A percentile compares a stretch with the other conserved stretches of the same genome.
These are phyloP conservation scores for Paracoccidioides brasiliensis DNA, from an alignment of 2,329 filamentous ascomycete species.

Conservation along the genomic window DNA sequence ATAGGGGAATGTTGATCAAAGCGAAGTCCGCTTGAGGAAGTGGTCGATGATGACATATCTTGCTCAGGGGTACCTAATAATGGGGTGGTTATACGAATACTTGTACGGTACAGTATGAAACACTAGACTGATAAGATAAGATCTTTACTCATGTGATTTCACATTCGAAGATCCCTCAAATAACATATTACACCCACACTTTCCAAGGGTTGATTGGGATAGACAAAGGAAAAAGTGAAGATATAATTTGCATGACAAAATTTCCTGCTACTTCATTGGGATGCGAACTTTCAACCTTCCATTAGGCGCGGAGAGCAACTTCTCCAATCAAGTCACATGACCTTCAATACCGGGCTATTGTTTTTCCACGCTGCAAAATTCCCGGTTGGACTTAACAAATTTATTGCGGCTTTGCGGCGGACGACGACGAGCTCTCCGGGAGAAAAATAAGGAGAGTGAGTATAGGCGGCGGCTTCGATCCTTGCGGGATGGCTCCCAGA, in stretches of 20 bases:
- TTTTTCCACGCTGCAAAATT: background rate
- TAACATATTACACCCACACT: too few relatives aligned
- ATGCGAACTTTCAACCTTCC: too few relatives aligned
- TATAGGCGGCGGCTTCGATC: background rate
- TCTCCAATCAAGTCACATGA: background rate
- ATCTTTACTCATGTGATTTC: background rate
- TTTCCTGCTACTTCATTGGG: background rate
- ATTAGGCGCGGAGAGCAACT: too few relatives aligned
- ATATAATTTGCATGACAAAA: background rate
- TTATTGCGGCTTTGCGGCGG: background rate
- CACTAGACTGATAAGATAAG: conserved; percentile 8
- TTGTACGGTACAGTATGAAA: background rate
- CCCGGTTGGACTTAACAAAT: background rate
- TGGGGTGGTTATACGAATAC: background rate
- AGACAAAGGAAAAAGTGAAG: background rate
- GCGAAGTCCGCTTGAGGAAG: background rate
- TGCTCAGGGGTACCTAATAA: too few relatives aligned
- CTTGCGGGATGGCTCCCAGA: conserved; percentile 23
- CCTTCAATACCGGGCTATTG: background rate
- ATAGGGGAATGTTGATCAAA: background rate
- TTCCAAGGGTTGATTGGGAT: too few relatives aligned
- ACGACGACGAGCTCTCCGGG: background rate
- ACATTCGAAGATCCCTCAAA: background rate
- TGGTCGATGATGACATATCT: background rate
- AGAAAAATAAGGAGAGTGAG: background rate